Evolutionary conservation across 306 rosid genomes (phyloP).

Genomic region (Cucurbita pepo): DNA sequence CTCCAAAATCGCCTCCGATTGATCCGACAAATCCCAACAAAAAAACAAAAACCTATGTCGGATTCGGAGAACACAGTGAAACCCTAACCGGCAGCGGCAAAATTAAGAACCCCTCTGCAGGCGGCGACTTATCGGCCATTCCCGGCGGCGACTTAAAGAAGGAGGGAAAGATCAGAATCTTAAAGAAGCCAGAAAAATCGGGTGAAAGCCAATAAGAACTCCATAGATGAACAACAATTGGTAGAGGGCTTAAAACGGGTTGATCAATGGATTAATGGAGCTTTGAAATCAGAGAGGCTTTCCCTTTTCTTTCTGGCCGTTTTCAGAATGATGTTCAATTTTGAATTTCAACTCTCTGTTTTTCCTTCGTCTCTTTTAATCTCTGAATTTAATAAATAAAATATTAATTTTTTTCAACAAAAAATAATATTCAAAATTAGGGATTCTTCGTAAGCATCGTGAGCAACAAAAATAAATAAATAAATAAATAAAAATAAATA

Average conservation of each 20-base stretch:
- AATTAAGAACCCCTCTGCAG: slow-evolving; percentile 10
- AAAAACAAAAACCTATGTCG: slow-evolving; percentile 1
- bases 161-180: neutral
- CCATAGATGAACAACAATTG: slow-evolving; percentile 11
- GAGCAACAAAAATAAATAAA: neutral
- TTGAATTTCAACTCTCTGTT: slow-evolving; percentile 6
- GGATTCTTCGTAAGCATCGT: neutral
- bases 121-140: slow-evolving; percentile 29
- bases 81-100: slow-evolving; percentile 22
- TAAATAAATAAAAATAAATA: too few relatives aligned
- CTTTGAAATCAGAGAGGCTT: slow-evolving; percentile 4
- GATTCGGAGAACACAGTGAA: slow-evolving; percentile 21
- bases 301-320: neutral
- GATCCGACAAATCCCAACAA: slow-evolving; percentile 13
- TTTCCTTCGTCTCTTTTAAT: neutral
- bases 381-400: neutral
- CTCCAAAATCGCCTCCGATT: slow-evolving; percentile 1
- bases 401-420: neutral
- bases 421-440: neutral
- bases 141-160: slow-evolving; percentile 9
- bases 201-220: slow-evolving; percentile 6
- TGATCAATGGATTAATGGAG: neutral
- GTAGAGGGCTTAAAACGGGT: slow-evolving; percentile 26
- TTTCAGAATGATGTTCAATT: neutral
- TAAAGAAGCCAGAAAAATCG: slow-evolving; percentile 2